Evolutionary conservation across 1,284 basidiomycete genomes (phyloP), one percentile per base, ranked within the genome.

Genomic region (Cystobasidium sp.): DNA sequence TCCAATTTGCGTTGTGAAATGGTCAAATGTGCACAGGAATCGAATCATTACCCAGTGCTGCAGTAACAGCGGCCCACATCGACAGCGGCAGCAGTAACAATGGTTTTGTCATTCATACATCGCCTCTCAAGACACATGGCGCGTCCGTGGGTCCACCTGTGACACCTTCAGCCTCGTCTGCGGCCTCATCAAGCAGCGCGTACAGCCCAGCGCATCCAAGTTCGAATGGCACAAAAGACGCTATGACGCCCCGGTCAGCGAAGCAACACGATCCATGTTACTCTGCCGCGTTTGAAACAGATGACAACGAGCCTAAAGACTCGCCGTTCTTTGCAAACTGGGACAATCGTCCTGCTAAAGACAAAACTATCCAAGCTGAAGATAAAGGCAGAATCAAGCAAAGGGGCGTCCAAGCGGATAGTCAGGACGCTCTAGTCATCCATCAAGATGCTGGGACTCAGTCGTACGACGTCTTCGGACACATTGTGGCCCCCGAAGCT

Each of bases 201-300:
- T 63, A 20, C 61, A 47, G 6, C 12, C 47, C 61, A n/a, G 43
- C 44, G 16, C 61, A 63, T 41, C 61, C 61, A 51, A 63, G 61
- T 37, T 43, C 68, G 16, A 69, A 49, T 59, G 41, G 52, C 9
- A 49, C 68, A 14, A 59, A 61, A 22, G 68, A 64, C 18, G 46
- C 61, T 16, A 49, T 47, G 22, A 71, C 69, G 61, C 69, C 69
- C 5, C 49, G 66, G 12, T 68, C 66, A 44, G 5, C 58, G 46
- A 59, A 61, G 20, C 56, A 37, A 24, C 52, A 52, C 47, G 58
- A 52, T 24, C 4, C 41, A 8, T 4, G 24, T 14, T 24, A 59
- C n/a, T 44, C 22, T 44, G 68, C 22, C 14, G 31, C 41, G 14
- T 24, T 56, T 31, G 24, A 44, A 24, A 24, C 59, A 62, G 4